phyloP scores from a whole-genome alignment of 225 moss, liverwort and hornwort genomes.

The Thuidium tamariscinum region DNA sequence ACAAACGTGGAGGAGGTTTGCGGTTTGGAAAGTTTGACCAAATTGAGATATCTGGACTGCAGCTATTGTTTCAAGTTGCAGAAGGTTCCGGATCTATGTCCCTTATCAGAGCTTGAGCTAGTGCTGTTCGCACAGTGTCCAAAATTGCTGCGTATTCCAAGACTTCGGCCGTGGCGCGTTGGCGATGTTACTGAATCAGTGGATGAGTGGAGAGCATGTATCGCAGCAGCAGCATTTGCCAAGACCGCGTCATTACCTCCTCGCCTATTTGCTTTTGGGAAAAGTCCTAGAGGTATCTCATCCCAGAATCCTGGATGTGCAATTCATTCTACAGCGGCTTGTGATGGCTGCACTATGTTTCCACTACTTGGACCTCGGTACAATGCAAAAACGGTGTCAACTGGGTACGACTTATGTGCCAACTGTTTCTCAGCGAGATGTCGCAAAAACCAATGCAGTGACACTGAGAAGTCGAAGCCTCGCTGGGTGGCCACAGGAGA shows the following conservation, averaged over 20 bases:
- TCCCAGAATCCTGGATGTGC: fast-evolving
- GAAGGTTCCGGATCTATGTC: background rate
- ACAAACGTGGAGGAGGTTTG: background rate
- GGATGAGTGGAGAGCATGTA: fast-evolving
- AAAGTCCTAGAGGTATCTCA: background rate
- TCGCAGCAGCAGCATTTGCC: background rate
- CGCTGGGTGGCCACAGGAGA: fast-evolving
- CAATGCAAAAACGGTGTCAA: fast-evolving
- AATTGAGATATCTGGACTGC: background rate
- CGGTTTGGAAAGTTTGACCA: background rate
- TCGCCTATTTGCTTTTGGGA: background rate
- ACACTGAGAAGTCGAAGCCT: background rate
- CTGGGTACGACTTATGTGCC: background rate
- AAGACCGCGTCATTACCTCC: background rate
- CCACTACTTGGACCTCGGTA: background rate
- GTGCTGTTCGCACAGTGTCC: background rate
- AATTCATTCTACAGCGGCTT: background rate
- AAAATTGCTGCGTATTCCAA: background rate
- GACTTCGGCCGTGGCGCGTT: background rate
- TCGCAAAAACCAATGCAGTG: background rate
- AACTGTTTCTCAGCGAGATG: background rate
- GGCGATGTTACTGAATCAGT: fast-evolving
- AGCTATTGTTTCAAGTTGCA: background rate
- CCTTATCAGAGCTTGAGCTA: background rate
- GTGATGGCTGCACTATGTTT: background rate